These are phyloP conservation scores for Erythrobasidium yunnanense DNA, from an alignment of 768 basidiomycete genomes.

Conservation along the genomic window DNA sequence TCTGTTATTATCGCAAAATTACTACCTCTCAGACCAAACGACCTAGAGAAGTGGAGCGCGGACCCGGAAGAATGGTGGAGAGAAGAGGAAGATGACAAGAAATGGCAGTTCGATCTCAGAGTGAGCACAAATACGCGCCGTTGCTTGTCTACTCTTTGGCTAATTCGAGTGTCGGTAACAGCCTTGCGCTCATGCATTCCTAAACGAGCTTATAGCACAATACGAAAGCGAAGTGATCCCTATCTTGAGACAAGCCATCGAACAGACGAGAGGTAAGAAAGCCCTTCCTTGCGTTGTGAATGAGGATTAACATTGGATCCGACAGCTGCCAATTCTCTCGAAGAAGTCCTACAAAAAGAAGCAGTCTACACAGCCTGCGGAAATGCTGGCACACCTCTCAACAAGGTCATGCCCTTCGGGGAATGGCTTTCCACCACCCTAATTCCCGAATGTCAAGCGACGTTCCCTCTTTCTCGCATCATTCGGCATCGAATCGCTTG, in stretches of 20 bases:
- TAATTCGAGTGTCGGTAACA: constrained; percentile 39
- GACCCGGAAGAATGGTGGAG: constrained; percentile 95
- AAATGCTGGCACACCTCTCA: background rate
- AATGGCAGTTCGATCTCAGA: constrained; percentile 82
- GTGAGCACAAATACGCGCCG: constrained; percentile 45
- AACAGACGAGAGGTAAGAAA: constrained; percentile 52
- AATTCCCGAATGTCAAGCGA: background rate
- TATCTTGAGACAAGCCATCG: constrained; percentile 53
- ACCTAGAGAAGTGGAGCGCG: constrained; percentile 69
- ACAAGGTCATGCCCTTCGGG: background rate
- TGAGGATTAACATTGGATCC: background rate
- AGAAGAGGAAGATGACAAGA: constrained; percentile 65
- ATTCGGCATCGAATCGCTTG: constrained; percentile 91
- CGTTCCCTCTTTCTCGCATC: constrained; percentile 48
- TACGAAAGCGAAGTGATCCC: constrained; percentile 61
- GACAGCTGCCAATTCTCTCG: background rate
- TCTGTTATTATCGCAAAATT: constrained; percentile 68
- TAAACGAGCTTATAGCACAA: constrained; percentile 64
- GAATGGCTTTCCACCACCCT: background rate
- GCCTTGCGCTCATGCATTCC: constrained; percentile 88
- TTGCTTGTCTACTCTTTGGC: background rate
- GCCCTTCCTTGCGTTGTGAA: background rate
- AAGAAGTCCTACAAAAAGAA: constrained; percentile 6
- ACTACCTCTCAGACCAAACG: constrained; percentile 68
- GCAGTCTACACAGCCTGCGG: constrained; percentile 11